phyloP scores from a whole-genome alignment of 257 asterid species.

The Paulownia fortunei region DNA sequence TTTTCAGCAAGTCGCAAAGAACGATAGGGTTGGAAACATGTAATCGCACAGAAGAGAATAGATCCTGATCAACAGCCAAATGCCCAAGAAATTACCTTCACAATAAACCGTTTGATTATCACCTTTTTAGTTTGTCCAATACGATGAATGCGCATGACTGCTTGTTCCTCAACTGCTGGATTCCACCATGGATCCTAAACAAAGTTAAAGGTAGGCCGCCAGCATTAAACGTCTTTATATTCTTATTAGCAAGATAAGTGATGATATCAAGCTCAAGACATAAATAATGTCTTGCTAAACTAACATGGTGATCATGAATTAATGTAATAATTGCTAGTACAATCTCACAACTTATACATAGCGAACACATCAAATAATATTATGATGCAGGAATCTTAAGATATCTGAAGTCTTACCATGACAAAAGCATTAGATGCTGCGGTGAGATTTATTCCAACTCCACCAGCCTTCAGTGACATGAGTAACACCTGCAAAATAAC shows the following conservation, averaged over 20 bases:
- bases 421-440: constrained; percentile 96
- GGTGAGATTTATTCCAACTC: constrained; percentile 95
- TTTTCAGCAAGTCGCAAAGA: not conserved
- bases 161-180: constrained; percentile 99
- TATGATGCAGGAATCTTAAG: not conserved
- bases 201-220: constrained; percentile 7
- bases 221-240: not conserved
- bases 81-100: constrained; percentile 58
- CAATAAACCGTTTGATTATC: constrained; percentile 74
- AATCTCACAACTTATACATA: constrained; percentile 12
- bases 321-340: not conserved
- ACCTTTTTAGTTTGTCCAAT: constrained; percentile 92
- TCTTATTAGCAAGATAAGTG: not conserved
- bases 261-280: constrained; percentile 5
- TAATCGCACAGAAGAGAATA: not conserved
- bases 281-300: not conserved
- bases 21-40: not conserved
- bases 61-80: not conserved
- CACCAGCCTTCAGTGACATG: constrained; percentile 98
- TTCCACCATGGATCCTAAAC: constrained; percentile 99
- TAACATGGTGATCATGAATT: not conserved
- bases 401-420: constrained; percentile 57
- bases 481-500: constrained; percentile 68
- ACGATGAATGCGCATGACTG: constrained; percentile 99
- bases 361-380: constrained; percentile 10